phyloP scores from a whole-genome alignment of 768 basidiomycete genomes.

The Pleurotus tuoliensis region DNA sequence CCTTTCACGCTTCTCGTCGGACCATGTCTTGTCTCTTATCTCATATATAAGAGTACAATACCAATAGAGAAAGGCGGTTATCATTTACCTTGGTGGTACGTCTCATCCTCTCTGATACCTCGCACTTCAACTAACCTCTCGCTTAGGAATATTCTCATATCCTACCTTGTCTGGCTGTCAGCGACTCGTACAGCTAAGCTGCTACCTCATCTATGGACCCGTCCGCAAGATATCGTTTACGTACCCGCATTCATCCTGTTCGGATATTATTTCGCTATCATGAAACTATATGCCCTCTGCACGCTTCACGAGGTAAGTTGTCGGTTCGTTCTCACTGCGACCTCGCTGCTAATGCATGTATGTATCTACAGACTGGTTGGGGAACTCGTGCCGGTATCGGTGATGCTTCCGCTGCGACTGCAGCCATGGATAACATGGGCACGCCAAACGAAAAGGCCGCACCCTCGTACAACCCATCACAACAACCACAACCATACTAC shows the following conservation, averaged over 20 bases:
- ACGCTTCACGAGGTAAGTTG: conserved; percentile 77
- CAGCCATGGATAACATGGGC: conserved; percentile 50
- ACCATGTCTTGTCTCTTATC: conserved; percentile 69
- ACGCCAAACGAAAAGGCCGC: conserved; percentile 21
- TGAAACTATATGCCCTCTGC: conserved; percentile 90
- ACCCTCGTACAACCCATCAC: conserved; percentile 12
- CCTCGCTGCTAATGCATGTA: conserved; percentile 5
- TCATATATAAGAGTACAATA: conserved; percentile 78
- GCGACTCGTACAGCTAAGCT: conserved; percentile 79
- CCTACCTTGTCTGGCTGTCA: conserved; percentile 67
- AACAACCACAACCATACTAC: conserved; percentile 24
- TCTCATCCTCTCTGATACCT: conserved; percentile 10
- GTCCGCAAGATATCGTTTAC: conserved; percentile 72
- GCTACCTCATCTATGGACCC: conserved; percentile 74
- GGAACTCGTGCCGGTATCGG: conserved; percentile 94
- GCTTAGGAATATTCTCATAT: conserved; percentile 61
- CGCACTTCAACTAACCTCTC: conserved; percentile 12
- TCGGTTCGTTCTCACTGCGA: background rate
- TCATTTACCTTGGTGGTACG: conserved; percentile 80
- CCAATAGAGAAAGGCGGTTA: conserved; percentile 66
- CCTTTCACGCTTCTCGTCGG: conserved; percentile 85
- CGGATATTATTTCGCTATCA: conserved; percentile 91
- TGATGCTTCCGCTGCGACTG: conserved; percentile 73
- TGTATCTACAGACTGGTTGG: conserved; percentile 73
- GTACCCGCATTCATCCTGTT: conserved; percentile 86